A percentile compares a stretch with the other conserved stretches of the same genome.
Evolutionary conservation across 768 basidiomycete genomes (phyloP).

Genomic region (Termitomyces sp.): DNA sequence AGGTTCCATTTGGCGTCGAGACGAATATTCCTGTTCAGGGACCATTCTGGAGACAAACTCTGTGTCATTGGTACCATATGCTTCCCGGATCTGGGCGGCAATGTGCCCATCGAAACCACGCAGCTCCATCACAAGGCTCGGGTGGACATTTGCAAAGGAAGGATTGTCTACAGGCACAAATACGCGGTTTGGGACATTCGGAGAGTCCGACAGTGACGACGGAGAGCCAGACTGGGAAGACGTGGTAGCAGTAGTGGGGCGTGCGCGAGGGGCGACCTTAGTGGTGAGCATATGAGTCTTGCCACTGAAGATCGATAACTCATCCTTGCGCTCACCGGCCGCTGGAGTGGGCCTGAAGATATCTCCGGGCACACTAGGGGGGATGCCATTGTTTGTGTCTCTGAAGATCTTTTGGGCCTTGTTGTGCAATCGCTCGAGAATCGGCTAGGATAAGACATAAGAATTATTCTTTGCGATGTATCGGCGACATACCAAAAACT

Average conservation of each 20-base stretch:
- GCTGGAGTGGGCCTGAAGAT: slow-evolving; percentile 53
- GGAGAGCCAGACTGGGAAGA: slow-evolving; percentile 16
- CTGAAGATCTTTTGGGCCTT: slow-evolving; percentile 58
- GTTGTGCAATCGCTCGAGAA: slow-evolving; percentile 54
- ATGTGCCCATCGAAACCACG: slow-evolving; percentile 55
- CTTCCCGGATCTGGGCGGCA: slow-evolving; percentile 45
- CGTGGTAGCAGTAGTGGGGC: slow-evolving; percentile 1
- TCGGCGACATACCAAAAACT: slow-evolving; percentile 46
- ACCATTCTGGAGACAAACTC: slow-evolving; percentile 21
- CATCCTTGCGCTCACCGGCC: slow-evolving; percentile 53
- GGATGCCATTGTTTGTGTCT: slow-evolving; percentile 44
- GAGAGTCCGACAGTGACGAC: slow-evolving; percentile 11
- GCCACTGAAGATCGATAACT: slow-evolving; percentile 75
- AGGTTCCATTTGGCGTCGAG: slow-evolving; percentile 11
- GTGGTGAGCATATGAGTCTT: slow-evolving; percentile 63
- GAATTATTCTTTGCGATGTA: neutral
- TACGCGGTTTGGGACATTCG: slow-evolving; percentile 28
- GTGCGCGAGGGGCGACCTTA: slow-evolving; percentile 25
- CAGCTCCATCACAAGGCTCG: slow-evolving; percentile 53
- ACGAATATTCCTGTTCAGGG: neutral
- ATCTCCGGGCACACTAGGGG: slow-evolving; percentile 45
- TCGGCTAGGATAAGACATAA: slow-evolving; percentile 42
- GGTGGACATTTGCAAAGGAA: slow-evolving; percentile 50
- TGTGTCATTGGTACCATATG: slow-evolving; percentile 35
- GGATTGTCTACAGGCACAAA: slow-evolving; percentile 29